These are phyloP conservation scores for Sporothrix sp. DNA, from an alignment of 2,329 filamentous ascomycete species.

Conservation along the genomic window DNA sequence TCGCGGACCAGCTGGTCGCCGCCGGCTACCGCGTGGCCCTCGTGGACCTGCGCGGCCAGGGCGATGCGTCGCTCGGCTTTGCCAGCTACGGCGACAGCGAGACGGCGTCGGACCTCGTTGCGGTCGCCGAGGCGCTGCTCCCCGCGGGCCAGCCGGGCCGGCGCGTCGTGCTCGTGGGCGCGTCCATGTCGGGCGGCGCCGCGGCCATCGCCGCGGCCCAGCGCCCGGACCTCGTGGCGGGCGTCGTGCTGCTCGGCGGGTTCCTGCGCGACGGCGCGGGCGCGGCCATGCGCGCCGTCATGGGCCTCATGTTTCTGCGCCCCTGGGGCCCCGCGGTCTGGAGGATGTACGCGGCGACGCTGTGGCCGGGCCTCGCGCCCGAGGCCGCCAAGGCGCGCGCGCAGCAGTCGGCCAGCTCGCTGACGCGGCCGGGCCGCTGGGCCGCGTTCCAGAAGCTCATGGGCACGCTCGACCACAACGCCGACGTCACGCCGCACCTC, in stretches of 20 bases:
- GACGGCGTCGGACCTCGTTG: conserved; percentile 15
- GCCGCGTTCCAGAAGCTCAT: conserved; percentile 14
- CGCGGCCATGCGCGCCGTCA: not conserved
- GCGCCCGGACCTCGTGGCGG: conserved; percentile 16
- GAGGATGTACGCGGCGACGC: conserved; percentile 10
- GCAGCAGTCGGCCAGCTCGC: not conserved
- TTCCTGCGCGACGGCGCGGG: conserved; percentile 15
- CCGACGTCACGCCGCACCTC: conserved; percentile 12
- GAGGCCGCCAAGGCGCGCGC: conserved; percentile 13
- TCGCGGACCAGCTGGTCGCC: conserved; percentile 17
- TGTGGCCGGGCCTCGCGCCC: conserved; percentile 18
- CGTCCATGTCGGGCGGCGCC: conserved; percentile 16
- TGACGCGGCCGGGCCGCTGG: conserved; percentile 15
- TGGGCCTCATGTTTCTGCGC: conserved; percentile 11
- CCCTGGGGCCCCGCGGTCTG: conserved; percentile 18
- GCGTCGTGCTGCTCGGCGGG: conserved; percentile 14
- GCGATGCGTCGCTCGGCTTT: conserved; percentile 14
- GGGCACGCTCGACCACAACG: conserved; percentile 12
- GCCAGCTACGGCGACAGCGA: conserved; percentile 15
- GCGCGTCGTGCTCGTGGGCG: conserved; percentile 15
- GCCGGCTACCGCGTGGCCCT: conserved; percentile 18
- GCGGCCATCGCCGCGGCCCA: conserved; percentile 16
- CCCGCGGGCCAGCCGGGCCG: not conserved
- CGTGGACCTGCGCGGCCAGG: conserved; percentile 18
- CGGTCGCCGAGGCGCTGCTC: conserved; percentile 11